These are phyloP conservation scores for Backusella liffmaniae DNA, from an alignment of 192 early-diverging fungal species.

Conservation along the genomic window DNA sequence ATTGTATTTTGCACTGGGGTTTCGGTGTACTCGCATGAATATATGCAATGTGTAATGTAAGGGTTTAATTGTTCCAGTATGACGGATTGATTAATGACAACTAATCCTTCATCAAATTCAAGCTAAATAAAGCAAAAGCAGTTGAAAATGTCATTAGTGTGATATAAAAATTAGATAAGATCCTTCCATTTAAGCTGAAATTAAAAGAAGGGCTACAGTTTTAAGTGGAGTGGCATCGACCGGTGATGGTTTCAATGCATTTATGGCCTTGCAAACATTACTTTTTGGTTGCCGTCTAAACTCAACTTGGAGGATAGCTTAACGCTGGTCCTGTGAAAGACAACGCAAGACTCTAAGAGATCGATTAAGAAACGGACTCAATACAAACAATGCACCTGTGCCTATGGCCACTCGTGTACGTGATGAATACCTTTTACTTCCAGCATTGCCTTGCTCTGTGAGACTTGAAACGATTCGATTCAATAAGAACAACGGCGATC, in stretches of 20 bases:
- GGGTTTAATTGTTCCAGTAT: too few relatives aligned
- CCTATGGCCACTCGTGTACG: slow-evolving; percentile 7
- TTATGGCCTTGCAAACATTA: background rate
- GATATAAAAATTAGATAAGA: too few relatives aligned
- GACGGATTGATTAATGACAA: too few relatives aligned
- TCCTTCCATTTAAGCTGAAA: too few relatives aligned
- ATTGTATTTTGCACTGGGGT: too few relatives aligned
- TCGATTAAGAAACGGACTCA: background rate
- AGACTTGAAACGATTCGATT: background rate
- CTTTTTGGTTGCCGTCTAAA: slow-evolving; percentile 17
- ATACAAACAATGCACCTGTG: background rate
- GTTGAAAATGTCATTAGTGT: too few relatives aligned
- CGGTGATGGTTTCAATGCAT: slow-evolving; percentile 11
- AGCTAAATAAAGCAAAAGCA: too few relatives aligned
- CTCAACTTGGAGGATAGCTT: slow-evolving; percentile 18
- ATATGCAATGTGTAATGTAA: too few relatives aligned
- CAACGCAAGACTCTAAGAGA: background rate
- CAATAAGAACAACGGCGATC: background rate
- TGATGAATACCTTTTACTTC: background rate
- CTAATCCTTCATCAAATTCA: too few relatives aligned
- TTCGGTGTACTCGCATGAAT: too few relatives aligned
- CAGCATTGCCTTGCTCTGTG: too few relatives aligned
- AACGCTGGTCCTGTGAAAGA: slow-evolving; percentile 16
- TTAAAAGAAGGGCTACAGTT: too few relatives aligned
- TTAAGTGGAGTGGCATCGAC: slow-evolving; percentile 2